Evolutionary conservation across 2,329 filamentous ascomycete species (phyloP), one percentile per base, ranked within the genome.

Genomic region (Hirsutella rhossiliensis): DNA sequence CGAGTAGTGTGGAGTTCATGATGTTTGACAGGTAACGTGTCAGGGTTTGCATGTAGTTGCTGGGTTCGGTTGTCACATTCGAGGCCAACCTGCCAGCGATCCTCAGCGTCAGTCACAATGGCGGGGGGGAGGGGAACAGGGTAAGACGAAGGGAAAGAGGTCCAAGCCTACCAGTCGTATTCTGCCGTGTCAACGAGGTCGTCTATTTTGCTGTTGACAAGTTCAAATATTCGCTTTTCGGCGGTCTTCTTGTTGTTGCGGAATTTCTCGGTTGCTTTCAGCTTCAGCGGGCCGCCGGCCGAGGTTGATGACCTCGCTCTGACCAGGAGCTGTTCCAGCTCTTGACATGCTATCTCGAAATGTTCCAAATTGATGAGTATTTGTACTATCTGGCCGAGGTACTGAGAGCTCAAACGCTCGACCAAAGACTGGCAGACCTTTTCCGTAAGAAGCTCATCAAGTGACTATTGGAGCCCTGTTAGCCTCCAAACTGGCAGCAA

Each of bases 201-300:
- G 57, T 97, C 90, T 54, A 98, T 97, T 68, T 98, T 98, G 45
- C 86, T 94, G 66, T 98, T 97, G 50, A 98, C 92, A 0, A 98
- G 76, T 64, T 98, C 94, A 58, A 98, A 98, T 46, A 98, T 97
- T 30, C 94, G 84, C 65, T 96, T 95, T 59, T 96, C 90, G 0
- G 92, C 92, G 2, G 84, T 88, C 67, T 97, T 96, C 66, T 96
- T 96, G 59, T 94, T 89, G 55, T 76, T 81, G 36, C 80, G 76
- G 62, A 98, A 98, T 47, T 87, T 78, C 51, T 87, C 83, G 0
- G 92, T 97, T 0, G 94, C 92, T 23, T 75, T 76, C 5, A 97
- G 72, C 4, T 80, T 78, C 44, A 96, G 77, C 0, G 87, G 84
- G 0, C 86, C 87, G 3, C 87, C 85, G 2, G 84, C 83, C 1